Conservation (phyloP, 1,284 basidiomycete species). For the Phlebopus sp. region DNA sequence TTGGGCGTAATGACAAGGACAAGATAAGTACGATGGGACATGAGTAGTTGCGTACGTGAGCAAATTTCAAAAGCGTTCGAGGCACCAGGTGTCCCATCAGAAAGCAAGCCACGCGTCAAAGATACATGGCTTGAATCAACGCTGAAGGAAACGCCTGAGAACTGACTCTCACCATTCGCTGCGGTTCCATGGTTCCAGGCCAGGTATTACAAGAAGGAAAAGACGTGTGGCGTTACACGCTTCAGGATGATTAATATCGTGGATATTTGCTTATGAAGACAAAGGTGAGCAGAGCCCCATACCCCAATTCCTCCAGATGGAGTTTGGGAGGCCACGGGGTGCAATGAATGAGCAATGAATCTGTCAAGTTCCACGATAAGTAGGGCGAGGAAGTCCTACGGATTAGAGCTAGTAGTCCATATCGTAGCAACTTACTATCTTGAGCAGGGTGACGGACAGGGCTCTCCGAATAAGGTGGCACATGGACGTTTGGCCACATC, state of each 20-base stretch:
- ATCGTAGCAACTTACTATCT: not conserved
- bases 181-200: not conserved
- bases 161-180: not conserved
- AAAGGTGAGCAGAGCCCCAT: not conserved
- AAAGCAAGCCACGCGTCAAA: not conserved
- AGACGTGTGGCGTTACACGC: not conserved
- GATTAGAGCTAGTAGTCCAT: not conserved
- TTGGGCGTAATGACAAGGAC: too few relatives aligned
- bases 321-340: conserved; percentile 11
- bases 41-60: too few relatives aligned
- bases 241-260: too few relatives aligned
- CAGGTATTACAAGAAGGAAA: not conserved
- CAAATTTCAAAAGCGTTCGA: not conserved
- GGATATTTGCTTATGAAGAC: not conserved
- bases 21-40: too few relatives aligned
- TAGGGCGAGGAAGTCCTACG: not conserved
- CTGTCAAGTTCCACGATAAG: not conserved
- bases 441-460: not conserved
- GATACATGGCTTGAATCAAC: not conserved
- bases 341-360: not conserved
- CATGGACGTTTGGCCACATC: not conserved
- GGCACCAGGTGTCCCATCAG: not conserved
- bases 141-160: not conserved
- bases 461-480: not conserved
- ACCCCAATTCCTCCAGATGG: conserved; percentile 5